These are phyloP conservation scores for Triticum urartu DNA, from an alignment of 176 grass and related monocot genomes.

Conservation along the genomic window DNA sequence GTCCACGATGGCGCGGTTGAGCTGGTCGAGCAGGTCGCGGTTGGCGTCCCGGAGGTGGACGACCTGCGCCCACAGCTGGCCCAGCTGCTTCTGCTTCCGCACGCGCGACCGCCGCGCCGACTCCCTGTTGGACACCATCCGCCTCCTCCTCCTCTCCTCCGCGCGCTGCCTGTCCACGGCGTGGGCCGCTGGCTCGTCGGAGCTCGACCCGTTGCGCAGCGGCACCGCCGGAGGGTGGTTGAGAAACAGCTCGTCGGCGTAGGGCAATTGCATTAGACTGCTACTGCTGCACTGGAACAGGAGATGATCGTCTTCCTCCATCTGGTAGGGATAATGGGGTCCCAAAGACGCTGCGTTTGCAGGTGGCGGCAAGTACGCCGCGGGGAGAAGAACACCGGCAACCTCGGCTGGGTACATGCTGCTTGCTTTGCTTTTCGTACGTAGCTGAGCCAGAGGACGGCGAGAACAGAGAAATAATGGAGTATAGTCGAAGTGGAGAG, in stretches of 20 bases:
- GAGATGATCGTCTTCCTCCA: conserved; percentile 18
- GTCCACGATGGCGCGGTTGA: conserved; percentile 56
- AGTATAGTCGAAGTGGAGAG: no score
- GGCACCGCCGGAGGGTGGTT: conserved; percentile 11
- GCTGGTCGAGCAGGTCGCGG: conserved; percentile 55
- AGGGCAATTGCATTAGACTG: background rate
- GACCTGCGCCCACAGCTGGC: conserved; percentile 57
- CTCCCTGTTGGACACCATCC: conserved; percentile 75
- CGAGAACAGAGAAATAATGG: background rate
- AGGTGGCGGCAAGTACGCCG: conserved; percentile 14
- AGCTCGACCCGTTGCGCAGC: background rate
- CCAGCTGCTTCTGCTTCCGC: conserved; percentile 70
- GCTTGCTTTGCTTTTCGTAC: background rate
- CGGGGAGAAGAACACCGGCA: conserved; percentile 28
- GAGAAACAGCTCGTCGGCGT: conserved; percentile 22
- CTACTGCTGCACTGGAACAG: conserved; percentile 28
- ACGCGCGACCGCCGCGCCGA: conserved; percentile 74
- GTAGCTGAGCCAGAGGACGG: background rate
- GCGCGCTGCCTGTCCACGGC: conserved; percentile 4
- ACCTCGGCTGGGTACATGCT: conserved; percentile 57
- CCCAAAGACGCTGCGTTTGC: conserved; percentile 22
- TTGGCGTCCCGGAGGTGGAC: conserved; percentile 48
- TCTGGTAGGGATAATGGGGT: conserved; percentile 29
- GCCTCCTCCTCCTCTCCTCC: conserved; percentile 62
- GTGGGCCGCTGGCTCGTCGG: conserved; percentile 23